Base-by-base conservation (phyloP, 257 asterid species). In the Solanum medicagineum region DNA sequence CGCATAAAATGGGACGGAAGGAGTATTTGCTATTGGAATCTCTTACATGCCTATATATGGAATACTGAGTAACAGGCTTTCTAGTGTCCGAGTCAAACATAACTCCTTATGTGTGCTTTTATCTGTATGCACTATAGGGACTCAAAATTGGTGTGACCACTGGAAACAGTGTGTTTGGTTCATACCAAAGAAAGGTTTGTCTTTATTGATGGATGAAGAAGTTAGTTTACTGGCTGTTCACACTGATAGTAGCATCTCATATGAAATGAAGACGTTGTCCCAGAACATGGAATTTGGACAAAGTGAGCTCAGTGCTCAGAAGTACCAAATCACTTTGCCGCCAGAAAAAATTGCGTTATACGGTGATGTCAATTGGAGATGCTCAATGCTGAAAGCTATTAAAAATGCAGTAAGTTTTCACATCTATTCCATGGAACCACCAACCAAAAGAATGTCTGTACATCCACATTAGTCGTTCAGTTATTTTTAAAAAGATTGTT, bases 81-180 rank as follows among this genome's bases (percentile, higher is more conserved):
- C 47, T 77, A 77, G 20, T 49, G 26, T 26, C 24, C 51, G 16
- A 77, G 63, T 77, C 45, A 49, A 49, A 26, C 60, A 2, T 77
- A 24, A 79, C 8, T 79, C 65, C 65, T 79, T 26, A 51, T 44
- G 26, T 56, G 65, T 63, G 56, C 53, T 77, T 84, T 47, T 80
- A 32, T 53, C 47, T 79, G 26, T 26, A 8, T 85, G 83, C 88
- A 88, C 81, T 84, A 32, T 84, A 96, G 99, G 93, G 84, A 71
- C 90, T 74, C 85, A 88, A 47, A 86, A 87, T 75, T 95, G 99
- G 99, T 92, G 99, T 88, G 98, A 96, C 92, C 99, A 96, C 70
- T 96, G 99, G 99, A 96, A 95, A 86, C 99, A 96, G 84, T 91
- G 94, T 88, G 94, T 95, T 85, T 96, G 98, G 99, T 89, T 94